Conservation (phyloP, 2,329 filamentous ascomycete genomes). For the Penicillium sp. region DNA sequence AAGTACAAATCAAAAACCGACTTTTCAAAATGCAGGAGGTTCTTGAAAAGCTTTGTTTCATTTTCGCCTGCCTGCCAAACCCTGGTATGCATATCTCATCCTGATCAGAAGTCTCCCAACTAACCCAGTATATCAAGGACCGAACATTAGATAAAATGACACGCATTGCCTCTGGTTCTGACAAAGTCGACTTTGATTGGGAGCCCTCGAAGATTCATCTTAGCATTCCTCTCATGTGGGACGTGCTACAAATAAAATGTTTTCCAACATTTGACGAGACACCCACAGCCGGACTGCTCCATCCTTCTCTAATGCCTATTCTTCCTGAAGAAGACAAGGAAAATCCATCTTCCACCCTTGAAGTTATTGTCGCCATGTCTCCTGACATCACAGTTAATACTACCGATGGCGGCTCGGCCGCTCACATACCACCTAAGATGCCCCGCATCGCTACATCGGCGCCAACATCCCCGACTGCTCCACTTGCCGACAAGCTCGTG, state of each 20-base stretch:
- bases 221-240: constrained; percentile 56
- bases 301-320: constrained; percentile 42
- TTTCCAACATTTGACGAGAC: constrained; percentile 38
- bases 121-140: constrained; percentile 37
- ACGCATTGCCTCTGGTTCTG: constrained; percentile 50
- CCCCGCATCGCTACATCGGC: constrained; percentile 13
- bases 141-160: constrained; percentile 52
- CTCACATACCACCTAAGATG: constrained; percentile 39
- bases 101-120: background rate
- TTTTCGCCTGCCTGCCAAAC: constrained; percentile 49
- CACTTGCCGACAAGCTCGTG: constrained; percentile 20
- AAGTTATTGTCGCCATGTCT: constrained; percentile 54
- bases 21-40: constrained; percentile 53
- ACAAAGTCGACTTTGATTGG: constrained; percentile 53
- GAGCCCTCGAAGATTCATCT: constrained; percentile 55
- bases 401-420: constrained; percentile 53
- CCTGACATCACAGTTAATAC: constrained; percentile 55
- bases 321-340: constrained; percentile 32
- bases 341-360: constrained; percentile 40
- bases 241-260: constrained; percentile 52
- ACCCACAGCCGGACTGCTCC: constrained; percentile 43
- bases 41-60: constrained; percentile 50
- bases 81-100: constrained; percentile 38
- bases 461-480: constrained; percentile 4
- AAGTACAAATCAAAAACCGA: constrained; percentile 56